Conservation (phyloP, 345 rosid species). For the Anacardium occidentale region DNA sequence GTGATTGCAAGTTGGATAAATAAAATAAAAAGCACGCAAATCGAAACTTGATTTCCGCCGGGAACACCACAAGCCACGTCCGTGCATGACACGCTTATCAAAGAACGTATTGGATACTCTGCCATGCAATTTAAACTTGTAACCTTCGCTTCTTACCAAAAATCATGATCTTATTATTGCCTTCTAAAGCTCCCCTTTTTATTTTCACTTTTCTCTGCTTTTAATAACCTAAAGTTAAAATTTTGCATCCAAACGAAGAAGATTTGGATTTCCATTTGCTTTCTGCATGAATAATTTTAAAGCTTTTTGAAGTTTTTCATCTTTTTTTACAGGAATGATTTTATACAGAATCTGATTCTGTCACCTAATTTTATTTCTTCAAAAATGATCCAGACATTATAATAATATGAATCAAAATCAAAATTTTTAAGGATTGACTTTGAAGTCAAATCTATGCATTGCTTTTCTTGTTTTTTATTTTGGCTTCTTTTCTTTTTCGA, state of each 20-base stretch:
- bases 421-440: too few species aligned
- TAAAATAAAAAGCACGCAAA: background rate
- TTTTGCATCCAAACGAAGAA: constrained; percentile 20
- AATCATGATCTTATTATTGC: constrained; percentile 83
- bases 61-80: constrained; percentile 15
- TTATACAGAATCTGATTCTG: too few species aligned
- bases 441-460: constrained; percentile 12
- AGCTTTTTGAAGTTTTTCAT: too few species aligned
- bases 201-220: constrained; percentile 31
- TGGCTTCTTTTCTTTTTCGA: constrained; percentile 6
- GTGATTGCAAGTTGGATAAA: too few species aligned
- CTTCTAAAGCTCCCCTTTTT: constrained; percentile 35
- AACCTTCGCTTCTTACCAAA: constrained; percentile 52
- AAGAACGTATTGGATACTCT: constrained; percentile 45
- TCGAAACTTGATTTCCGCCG: background rate
- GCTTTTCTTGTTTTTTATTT: background rate
- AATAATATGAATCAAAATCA: too few species aligned
- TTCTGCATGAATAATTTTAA: constrained; percentile 15
- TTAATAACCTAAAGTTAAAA: background rate
- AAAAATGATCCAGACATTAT: too few species aligned
- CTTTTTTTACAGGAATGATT: too few species aligned
- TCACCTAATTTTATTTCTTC: too few species aligned
- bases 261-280: constrained; percentile 22
- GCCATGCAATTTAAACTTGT: constrained; percentile 59
- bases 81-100: constrained; percentile 54